A percentile compares a stretch with the other conserved stretches of the same genome.
These are phyloP conservation scores for Amyloporia xantha DNA, from an alignment of 768 basidiomycete species.

Conservation along the genomic window DNA sequence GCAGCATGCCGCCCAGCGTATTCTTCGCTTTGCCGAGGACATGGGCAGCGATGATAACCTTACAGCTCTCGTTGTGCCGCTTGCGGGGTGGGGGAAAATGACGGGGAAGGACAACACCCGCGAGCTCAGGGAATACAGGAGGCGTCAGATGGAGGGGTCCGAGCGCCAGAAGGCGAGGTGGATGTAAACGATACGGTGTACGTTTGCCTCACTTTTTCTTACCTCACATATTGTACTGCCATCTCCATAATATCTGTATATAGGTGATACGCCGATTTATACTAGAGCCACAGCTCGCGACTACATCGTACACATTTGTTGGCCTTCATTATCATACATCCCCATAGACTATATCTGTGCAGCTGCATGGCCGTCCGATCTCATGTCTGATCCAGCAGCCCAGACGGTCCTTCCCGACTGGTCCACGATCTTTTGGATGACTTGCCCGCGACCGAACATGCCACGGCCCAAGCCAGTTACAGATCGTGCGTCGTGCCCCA, in stretches of 20 bases:
- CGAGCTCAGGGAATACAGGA: slow-evolving; percentile 76
- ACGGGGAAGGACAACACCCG: slow-evolving; percentile 77
- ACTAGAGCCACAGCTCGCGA: too few relatives aligned
- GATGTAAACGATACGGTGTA: slow-evolving; percentile 8
- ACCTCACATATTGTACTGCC: too few relatives aligned
- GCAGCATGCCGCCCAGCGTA: slow-evolving; percentile 71
- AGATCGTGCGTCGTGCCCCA: slow-evolving; percentile 81
- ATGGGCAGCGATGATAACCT: slow-evolving; percentile 87
- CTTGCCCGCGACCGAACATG: slow-evolving; percentile 79
- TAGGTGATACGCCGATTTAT: too few relatives aligned
- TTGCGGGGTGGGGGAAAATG: slow-evolving; percentile 86
- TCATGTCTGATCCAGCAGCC: slow-evolving; percentile 90
- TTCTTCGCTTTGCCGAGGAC: slow-evolving; percentile 83
- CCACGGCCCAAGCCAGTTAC: slow-evolving; percentile 54
- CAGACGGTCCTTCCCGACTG: slow-evolving; percentile 71
- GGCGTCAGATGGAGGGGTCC: slow-evolving; percentile 35
- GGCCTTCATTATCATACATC: too few relatives aligned
- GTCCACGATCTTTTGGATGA: slow-evolving; percentile 77
- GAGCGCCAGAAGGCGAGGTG: slow-evolving; percentile 26
- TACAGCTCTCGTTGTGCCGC: slow-evolving; percentile 84
- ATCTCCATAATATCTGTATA: too few relatives aligned
- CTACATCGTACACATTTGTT: neutral
- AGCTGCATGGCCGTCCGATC: slow-evolving; percentile 83
- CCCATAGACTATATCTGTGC: slow-evolving; percentile 81
- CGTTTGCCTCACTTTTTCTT: too few relatives aligned